These are phyloP conservation scores for Pichia deserticola DNA, from an alignment of 805 yeast species.

Conservation along the genomic window DNA sequence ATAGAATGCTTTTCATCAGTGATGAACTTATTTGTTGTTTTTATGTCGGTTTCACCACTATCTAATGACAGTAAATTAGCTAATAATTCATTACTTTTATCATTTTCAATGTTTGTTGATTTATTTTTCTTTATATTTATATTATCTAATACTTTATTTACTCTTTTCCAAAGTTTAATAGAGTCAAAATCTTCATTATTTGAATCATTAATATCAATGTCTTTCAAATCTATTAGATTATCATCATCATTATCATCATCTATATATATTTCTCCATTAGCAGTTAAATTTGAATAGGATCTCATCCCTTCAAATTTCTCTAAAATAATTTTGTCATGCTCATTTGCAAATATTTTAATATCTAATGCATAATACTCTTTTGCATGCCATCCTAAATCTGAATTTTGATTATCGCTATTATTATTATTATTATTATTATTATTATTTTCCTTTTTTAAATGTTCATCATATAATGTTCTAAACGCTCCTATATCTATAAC, in stretches of 20 bases:
- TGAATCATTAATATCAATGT: not conserved
- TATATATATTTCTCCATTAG: not conserved
- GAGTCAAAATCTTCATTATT: not conserved
- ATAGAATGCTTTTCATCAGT: no score
- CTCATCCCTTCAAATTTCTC: conserved; percentile 13
- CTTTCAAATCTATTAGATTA: not conserved
- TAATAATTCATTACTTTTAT: not conserved
- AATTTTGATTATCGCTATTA: not conserved
- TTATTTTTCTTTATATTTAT: not conserved
- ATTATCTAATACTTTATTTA: not conserved
- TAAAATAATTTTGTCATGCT: conserved; percentile 41
- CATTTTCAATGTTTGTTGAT: not conserved
- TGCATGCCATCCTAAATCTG: conserved; percentile 65
- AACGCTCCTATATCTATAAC: conserved; percentile 84
- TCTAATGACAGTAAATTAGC: not conserved
- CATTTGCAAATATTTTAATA: conserved; percentile 50
- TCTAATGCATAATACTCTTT: conserved; percentile 61
- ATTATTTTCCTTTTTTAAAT: conserved; percentile 5
- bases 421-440: conserved; percentile 3
- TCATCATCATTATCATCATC: not conserved
- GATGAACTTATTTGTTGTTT: no score
- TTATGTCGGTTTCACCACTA: not conserved
- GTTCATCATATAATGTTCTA: conserved; percentile 46
- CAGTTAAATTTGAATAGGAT: not conserved
- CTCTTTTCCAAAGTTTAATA: not conserved